These are phyloP conservation scores for Pseudomonodictys pantanalensis DNA, from an alignment of 495 filamentous ascomycete species.

Conservation along the genomic window DNA sequence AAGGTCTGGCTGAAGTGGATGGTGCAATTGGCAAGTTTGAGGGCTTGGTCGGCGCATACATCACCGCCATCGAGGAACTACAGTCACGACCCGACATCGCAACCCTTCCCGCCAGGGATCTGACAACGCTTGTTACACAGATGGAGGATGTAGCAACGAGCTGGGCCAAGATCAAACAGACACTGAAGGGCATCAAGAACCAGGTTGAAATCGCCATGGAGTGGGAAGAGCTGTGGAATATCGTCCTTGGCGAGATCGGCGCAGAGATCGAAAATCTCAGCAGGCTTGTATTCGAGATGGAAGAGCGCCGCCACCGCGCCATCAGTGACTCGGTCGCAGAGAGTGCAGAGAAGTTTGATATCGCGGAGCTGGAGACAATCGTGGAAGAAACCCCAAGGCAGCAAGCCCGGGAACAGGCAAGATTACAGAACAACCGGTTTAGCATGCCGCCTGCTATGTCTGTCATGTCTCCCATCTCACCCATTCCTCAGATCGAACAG, in stretches of 20 bases:
- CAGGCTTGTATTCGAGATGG: conserved; percentile 90
- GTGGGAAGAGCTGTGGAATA: conserved; percentile 96
- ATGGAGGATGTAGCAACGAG: conserved; percentile 83
- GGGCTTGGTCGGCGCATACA: conserved; percentile 81
- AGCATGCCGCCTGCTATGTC: conserved; percentile 60
- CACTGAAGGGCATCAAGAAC: conserved; percentile 72
- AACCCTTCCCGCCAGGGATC: conserved; percentile 61
- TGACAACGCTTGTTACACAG: conserved; percentile 70
- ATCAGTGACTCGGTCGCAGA: conserved; percentile 48
- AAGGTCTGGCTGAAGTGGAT: conserved; percentile 86
- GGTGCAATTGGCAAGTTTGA: conserved; percentile 82
- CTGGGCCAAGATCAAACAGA: conserved; percentile 75
- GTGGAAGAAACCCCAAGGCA: conserved; percentile 74
- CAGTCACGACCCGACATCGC: conserved; percentile 76
- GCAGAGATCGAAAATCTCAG: conserved; percentile 81
- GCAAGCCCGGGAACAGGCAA: conserved; percentile 52
- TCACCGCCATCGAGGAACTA: conserved; percentile 83
- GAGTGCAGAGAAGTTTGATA: conserved; percentile 65
- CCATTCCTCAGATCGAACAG: conserved; percentile 57
- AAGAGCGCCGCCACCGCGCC: conserved; percentile 80
- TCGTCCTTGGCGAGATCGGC: conserved; percentile 87
- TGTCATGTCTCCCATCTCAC: conserved; percentile 54
- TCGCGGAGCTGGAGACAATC: conserved; percentile 89
- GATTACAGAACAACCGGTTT: conserved; percentile 58
- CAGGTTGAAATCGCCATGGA: conserved; percentile 97